phyloP scores from a whole-genome alignment of 495 filamentous ascomycete genomes.

The Aspergillus ostianus region DNA sequence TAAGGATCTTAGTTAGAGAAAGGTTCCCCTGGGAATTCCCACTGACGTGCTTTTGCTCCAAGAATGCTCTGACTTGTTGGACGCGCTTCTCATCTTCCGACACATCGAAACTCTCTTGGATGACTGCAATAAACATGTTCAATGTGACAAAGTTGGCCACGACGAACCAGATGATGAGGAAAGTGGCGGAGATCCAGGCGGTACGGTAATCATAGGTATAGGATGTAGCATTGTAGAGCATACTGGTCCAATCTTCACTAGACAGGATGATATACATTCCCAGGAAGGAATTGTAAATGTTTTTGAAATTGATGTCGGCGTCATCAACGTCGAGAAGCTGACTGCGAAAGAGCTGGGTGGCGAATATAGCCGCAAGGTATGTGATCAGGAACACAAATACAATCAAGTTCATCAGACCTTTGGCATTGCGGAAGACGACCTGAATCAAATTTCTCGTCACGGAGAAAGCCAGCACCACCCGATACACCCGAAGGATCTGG shows the following conservation, averaged over 20 bases:
- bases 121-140: constrained; percentile 99
- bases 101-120: constrained; percentile 99
- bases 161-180: constrained; percentile 94
- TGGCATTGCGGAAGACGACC: constrained; percentile 86
- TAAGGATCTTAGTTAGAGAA: constrained; percentile 84
- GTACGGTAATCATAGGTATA: constrained; percentile 61
- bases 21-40: constrained; percentile 66
- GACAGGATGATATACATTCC: constrained; percentile 99
- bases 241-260: constrained; percentile 91
- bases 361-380: constrained; percentile 90
- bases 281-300: constrained; percentile 92
- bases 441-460: constrained; percentile 81
- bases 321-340: constrained; percentile 65
- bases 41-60: constrained; percentile 86
- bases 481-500: constrained; percentile 89
- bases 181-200: constrained; percentile 92
- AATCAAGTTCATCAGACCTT: constrained; percentile 90
- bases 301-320: constrained; percentile 73
- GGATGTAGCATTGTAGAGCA: constrained; percentile 78
- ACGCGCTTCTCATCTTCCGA: constrained; percentile 97
- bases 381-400: constrained; percentile 95
- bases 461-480: constrained; percentile 84
- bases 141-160: constrained; percentile 92
- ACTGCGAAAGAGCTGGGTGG: constrained; percentile 87
- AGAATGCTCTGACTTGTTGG: constrained; percentile 90